Evolutionary conservation across 192 early-diverging fungal species (phyloP).

Genomic region (Pilaira anomala): DNA sequence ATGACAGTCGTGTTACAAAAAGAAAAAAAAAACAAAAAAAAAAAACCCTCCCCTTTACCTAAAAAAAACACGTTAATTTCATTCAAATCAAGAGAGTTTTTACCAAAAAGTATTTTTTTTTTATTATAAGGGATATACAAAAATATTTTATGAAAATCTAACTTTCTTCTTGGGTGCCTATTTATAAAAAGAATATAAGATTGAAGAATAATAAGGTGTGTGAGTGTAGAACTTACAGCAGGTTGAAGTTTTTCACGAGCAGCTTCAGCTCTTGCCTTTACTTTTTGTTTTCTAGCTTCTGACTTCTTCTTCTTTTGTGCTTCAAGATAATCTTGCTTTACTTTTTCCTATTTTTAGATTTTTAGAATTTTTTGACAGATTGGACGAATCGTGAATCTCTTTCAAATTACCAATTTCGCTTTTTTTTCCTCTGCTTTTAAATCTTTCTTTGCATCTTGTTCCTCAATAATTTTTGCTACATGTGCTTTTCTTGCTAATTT

Average conservation of each 20-base stretch:
- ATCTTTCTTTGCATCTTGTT: conserved; percentile 6
- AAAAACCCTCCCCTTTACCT: too few relatives aligned
- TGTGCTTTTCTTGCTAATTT: conserved; percentile 7
- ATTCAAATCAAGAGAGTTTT: too few relatives aligned
- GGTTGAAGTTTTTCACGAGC: neutral
- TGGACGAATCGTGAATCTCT: too few relatives aligned
- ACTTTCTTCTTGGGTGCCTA: conserved; percentile 10
- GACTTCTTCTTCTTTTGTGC: conserved; percentile 5
- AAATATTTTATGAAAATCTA: conserved; percentile 4
- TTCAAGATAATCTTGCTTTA: neutral
- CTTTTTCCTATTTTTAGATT: conserved; percentile 6
- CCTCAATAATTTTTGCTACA: conserved; percentile 13
- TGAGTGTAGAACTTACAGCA: neutral
- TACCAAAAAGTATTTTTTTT: too few relatives aligned
- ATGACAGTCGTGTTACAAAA: too few relatives aligned
- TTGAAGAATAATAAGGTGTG: too few relatives aligned
- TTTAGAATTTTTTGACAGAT: too few relatives aligned
- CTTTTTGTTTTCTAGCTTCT: conserved; percentile 9
- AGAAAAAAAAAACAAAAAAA: too few relatives aligned
- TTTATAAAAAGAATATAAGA: neutral
- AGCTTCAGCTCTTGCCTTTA: neutral
- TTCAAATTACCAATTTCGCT: conserved; percentile 2
- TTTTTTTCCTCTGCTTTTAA: neutral
- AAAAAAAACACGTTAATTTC: too few relatives aligned
- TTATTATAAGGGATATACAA: neutral